These are phyloP conservation scores for Sphaceloma murrayae DNA, from an alignment of 2,329 filamentous ascomycete species.

Conservation along the genomic window DNA sequence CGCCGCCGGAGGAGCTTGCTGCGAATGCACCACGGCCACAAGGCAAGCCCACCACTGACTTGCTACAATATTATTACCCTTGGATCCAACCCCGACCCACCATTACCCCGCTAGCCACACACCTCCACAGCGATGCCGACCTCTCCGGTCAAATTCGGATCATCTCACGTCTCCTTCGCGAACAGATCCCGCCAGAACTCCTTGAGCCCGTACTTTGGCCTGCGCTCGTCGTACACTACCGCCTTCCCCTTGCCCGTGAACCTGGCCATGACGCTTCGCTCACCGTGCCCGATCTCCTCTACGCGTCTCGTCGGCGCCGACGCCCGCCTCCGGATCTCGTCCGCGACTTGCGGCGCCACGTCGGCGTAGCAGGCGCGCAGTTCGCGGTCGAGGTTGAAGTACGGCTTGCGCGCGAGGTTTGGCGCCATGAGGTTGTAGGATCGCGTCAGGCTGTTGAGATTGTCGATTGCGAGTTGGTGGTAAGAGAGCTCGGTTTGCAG, in stretches of 20 bases:
- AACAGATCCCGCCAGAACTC: slow-evolving; percentile 86
- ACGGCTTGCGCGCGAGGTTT: slow-evolving; percentile 83
- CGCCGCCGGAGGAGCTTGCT: no score
- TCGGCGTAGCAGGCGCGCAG: slow-evolving; percentile 74
- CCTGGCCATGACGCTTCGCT: slow-evolving; percentile 51
- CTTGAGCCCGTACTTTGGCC: slow-evolving; percentile 71
- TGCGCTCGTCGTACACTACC: slow-evolving; percentile 63
- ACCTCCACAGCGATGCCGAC: no score
- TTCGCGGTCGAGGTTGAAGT: slow-evolving; percentile 76
- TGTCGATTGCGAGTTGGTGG: slow-evolving; percentile 62
- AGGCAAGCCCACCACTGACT: no score
- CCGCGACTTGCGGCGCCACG: slow-evolving; percentile 65
- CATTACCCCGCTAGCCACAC: no score
- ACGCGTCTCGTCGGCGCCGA: slow-evolving; percentile 35
- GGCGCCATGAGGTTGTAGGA: slow-evolving; percentile 95
- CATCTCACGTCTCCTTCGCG: slow-evolving; percentile 19
- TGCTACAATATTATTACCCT: no score
- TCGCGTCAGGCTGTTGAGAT: slow-evolving; percentile 70
- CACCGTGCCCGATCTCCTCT: slow-evolving; percentile 35
- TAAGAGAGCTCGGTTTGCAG: slow-evolving; percentile 63
- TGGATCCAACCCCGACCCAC: no score
- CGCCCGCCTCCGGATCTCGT: slow-evolving; percentile 63
- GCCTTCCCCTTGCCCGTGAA: slow-evolving; percentile 46
- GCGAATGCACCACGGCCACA: no score
- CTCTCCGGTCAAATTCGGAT: neutral